Percentiles rank a stretch among this genome's conserved stretches.
Conservation (phyloP, 306 rosid species). For the Dicorynia guianensis region DNA sequence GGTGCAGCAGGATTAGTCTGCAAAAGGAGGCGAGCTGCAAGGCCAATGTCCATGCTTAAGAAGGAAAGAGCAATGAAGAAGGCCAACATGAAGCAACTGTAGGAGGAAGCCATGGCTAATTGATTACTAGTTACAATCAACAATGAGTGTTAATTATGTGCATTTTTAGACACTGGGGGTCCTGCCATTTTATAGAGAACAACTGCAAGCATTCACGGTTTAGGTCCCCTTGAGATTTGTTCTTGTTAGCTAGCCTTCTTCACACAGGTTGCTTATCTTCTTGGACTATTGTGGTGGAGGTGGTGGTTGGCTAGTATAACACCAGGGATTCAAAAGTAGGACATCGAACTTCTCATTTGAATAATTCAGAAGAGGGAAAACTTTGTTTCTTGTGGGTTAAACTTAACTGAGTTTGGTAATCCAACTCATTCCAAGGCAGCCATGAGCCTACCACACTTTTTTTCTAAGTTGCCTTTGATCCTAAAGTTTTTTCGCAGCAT, state of each 20-base stretch:
- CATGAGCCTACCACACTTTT: not conserved
- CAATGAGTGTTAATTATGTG: not conserved
- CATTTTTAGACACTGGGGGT: not conserved
- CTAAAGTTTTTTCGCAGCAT: not conserved
- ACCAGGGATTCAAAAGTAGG: too few species aligned
- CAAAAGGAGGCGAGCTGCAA: slow-evolving; percentile 24
- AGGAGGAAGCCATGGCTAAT: slow-evolving; percentile 10
- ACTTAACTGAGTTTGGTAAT: too few species aligned
- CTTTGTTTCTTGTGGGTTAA: not conserved
- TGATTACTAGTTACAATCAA: not conserved
- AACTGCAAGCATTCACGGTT: not conserved
- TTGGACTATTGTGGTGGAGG: too few species aligned
- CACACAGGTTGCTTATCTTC: too few species aligned
- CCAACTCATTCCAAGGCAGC: not conserved
- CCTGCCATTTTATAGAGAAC: slow-evolving; percentile 21
- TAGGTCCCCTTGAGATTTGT: not conserved
- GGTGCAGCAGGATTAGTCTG: slow-evolving; percentile 24
- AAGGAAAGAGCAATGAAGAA: slow-evolving; percentile 19
- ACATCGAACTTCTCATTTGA: too few species aligned
- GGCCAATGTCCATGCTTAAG: not conserved
- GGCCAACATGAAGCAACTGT: slow-evolving; percentile 11
- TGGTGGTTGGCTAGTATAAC: too few species aligned
- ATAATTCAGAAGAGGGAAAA: not conserved
- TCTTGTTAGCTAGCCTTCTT: too few species aligned
- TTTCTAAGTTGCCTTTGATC: not conserved